Evolutionary conservation across 225 moss, liverwort and hornwort species (phyloP).

Genomic region (Climacium dendroides): DNA sequence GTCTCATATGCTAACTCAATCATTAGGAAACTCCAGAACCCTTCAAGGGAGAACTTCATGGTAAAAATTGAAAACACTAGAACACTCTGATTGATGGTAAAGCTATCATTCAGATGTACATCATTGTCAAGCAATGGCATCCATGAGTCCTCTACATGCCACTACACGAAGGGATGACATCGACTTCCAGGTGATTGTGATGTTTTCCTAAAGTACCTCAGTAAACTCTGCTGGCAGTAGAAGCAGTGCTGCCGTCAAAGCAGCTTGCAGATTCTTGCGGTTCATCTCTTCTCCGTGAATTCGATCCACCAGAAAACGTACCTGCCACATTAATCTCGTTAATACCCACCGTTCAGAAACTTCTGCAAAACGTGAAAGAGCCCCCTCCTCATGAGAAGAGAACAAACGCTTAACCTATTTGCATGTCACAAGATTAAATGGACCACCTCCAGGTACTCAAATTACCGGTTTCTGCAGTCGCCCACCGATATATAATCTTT

Average conservation of each 20-base stretch:
- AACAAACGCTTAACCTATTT: background rate
- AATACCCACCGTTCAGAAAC: background rate
- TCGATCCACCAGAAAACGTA: conserved; percentile 43
- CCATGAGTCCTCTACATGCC: background rate
- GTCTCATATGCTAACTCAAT: background rate
- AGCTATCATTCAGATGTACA: background rate
- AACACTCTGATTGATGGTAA: background rate
- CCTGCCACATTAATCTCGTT: conserved; percentile 14
- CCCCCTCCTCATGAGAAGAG: background rate
- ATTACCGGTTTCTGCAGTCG: conserved; percentile 90
- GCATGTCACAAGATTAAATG: background rate
- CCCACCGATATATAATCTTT: conserved; percentile 72
- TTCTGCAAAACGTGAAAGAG: background rate
- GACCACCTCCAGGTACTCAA: background rate
- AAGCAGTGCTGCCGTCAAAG: conserved; percentile 40
- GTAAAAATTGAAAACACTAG: background rate
- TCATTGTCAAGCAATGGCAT: background rate
- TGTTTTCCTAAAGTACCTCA: conserved; percentile 29
- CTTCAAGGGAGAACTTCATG: background rate
- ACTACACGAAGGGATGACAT: background rate
- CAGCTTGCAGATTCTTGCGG: conserved; percentile 44
- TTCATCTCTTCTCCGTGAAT: conserved; percentile 49
- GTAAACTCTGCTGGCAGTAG: conserved; percentile 43
- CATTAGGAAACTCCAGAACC: background rate
- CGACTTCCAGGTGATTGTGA: background rate